These are phyloP conservation scores for Globisporangium spinosum DNA, from an alignment of 352 stramenopile species.

Conservation along the genomic window DNA sequence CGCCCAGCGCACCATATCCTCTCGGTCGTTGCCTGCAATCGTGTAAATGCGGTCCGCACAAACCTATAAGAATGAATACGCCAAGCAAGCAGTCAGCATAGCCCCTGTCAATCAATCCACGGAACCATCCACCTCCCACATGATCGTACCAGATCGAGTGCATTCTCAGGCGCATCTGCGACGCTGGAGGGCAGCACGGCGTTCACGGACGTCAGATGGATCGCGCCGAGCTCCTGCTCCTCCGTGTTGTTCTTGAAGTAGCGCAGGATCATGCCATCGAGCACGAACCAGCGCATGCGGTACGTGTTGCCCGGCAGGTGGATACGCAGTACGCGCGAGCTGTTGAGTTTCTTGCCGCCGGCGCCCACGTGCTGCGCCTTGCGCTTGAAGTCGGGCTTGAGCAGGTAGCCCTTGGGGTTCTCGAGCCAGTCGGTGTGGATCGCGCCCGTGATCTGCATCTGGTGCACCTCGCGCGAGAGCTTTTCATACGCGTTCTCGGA, in stretches of 20 bases:
- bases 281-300: constrained; percentile 81
- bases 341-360: constrained; percentile 85
- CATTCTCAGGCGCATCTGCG: constrained; percentile 80
- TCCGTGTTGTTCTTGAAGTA: constrained; percentile 88
- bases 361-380: constrained; percentile 82
- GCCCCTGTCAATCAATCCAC: neutral
- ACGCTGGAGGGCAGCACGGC: constrained; percentile 85
- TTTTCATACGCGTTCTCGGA: constrained; percentile 88
- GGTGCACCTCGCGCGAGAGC: constrained; percentile 85
- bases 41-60: constrained; percentile 89
- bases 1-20: constrained; percentile 89
- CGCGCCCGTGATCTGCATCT: constrained; percentile 86
- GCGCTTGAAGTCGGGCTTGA: constrained; percentile 89
- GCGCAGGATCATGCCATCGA: constrained; percentile 86
- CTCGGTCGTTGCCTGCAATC: constrained; percentile 75
- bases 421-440: constrained; percentile 89
- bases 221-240: constrained; percentile 85
- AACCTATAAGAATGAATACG: constrained; percentile 29
- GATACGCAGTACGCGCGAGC: constrained; percentile 65
- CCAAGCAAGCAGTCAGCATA: neutral
- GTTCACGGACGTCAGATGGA: constrained; percentile 85
- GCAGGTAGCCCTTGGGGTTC: constrained; percentile 85
- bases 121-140: neutral
- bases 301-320: constrained; percentile 82
- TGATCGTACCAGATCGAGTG: constrained; percentile 65